These are phyloP conservation scores for Magnolia changhungtana DNA, from an alignment of 164 flowering plant genomes.

Conservation along the genomic window DNA sequence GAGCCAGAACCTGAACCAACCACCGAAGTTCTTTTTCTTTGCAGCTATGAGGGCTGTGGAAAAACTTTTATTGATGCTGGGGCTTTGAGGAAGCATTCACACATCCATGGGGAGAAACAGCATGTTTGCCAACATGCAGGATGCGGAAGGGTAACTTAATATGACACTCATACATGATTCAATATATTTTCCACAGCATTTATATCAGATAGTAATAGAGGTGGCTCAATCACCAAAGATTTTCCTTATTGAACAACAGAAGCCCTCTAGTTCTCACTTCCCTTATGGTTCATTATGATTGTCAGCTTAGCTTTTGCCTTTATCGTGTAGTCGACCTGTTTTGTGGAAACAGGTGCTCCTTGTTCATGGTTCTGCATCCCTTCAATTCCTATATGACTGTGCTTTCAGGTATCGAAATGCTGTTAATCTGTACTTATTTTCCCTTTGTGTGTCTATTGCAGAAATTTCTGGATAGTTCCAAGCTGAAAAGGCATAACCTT, in stretches of 20 bases:
- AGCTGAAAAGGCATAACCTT: slow-evolving; percentile 88
- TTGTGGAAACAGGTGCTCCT: no score
- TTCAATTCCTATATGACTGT: no score
- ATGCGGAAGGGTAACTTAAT: slow-evolving; percentile 72
- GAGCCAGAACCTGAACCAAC: slow-evolving; percentile 92
- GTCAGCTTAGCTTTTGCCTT: no score
- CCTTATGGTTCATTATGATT: no score
- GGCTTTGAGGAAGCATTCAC: slow-evolving; percentile 91
- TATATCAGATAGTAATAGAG: neutral
- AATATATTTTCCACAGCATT: neutral
- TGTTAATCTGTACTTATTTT: neutral
- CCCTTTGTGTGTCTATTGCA: slow-evolving; percentile 29
- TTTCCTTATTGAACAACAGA: neutral
- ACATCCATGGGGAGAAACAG: slow-evolving; percentile 96
- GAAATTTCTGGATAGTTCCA: slow-evolving; percentile 98
- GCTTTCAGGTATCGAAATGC: neutral
- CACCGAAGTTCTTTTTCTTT: slow-evolving; percentile 95
- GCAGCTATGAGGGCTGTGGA: slow-evolving; percentile 98
- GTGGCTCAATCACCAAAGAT: neutral
- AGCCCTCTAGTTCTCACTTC: no score
- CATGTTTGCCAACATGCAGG: slow-evolving; percentile 82
- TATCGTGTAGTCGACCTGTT: no score
- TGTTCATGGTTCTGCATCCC: no score
- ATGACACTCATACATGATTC: neutral
- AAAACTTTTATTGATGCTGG: slow-evolving; percentile 95